These are phyloP conservation scores for Fraxinus albicans DNA, from an alignment of 305 asterid species.

Conservation along the genomic window DNA sequence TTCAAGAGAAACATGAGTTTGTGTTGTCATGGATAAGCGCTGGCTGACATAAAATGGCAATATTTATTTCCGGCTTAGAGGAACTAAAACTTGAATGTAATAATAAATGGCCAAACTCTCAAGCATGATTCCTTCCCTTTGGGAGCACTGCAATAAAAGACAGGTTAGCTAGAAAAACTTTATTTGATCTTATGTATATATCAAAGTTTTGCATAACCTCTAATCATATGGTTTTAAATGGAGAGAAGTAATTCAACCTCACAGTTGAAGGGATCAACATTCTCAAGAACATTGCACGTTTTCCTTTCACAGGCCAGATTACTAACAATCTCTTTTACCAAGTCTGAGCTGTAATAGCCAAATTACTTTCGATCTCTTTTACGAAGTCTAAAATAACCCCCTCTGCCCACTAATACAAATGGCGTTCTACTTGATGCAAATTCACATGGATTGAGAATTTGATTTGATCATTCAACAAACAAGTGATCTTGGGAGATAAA, in stretches of 20 bases:
- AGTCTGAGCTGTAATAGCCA: no score
- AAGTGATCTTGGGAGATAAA: neutral
- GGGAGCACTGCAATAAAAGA: constrained; percentile 38
- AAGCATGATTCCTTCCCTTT: constrained; percentile 39
- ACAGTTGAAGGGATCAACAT: constrained; percentile 43
- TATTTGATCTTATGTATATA: neutral
- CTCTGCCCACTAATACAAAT: no score
- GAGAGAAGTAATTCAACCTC: constrained; percentile 44
- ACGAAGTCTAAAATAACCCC: no score
- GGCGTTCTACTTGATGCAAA: neutral
- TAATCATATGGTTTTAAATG: neutral
- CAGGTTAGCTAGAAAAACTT: neutral
- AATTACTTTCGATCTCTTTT: neutral
- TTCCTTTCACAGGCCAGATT: constrained; percentile 37
- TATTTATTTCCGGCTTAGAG: neutral
- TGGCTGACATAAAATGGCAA: neutral
- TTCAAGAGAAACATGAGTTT: neutral
- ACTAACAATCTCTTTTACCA: neutral
- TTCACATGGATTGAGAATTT: neutral
- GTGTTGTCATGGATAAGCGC: neutral
- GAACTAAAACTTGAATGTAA: neutral
- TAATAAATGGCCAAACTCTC: neutral
- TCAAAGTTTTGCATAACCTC: neutral
- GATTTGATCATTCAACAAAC: neutral
- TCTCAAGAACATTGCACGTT: constrained; percentile 45